A percentile compares a stretch with the other conserved stretches of the same genome.
These are phyloP conservation scores for Globisporangium nodosum DNA, from an alignment of 352 stramenopile species.

Conservation along the genomic window DNA sequence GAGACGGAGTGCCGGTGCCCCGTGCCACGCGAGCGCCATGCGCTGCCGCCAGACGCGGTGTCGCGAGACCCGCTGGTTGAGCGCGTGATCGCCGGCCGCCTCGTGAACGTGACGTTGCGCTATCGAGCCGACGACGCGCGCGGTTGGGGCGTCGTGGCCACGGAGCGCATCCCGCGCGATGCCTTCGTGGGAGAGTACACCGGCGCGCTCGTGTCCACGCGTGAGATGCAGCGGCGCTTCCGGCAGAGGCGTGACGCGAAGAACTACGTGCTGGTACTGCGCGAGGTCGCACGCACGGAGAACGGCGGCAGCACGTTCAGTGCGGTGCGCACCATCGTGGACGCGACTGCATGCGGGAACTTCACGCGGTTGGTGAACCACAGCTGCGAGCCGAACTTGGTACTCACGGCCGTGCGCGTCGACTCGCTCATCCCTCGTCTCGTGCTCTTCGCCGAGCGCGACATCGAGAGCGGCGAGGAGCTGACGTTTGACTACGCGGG, in stretches of 20 bases:
- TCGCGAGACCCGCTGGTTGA: constrained; percentile 14
- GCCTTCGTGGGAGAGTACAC: constrained; percentile 62
- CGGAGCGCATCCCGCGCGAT: constrained; percentile 21
- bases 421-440: constrained; percentile 56
- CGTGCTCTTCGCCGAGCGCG: constrained; percentile 38
- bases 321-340: constrained; percentile 55
- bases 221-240: constrained; percentile 31
- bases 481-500: constrained; percentile 62
- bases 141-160: constrained; percentile 41
- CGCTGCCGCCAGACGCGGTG: constrained; percentile 19
- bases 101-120: constrained; percentile 23
- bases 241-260: neutral
- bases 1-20: constrained; percentile 21
- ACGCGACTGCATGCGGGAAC: constrained; percentile 38
- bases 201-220: constrained; percentile 48
- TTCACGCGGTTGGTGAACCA: constrained; percentile 76
- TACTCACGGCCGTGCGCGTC: constrained; percentile 45
- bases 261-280: constrained; percentile 59
- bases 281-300: constrained; percentile 16
- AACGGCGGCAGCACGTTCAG: constrained; percentile 7
- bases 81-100: constrained; percentile 21
- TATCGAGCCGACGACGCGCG: constrained; percentile 11
- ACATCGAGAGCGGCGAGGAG: constrained; percentile 30
- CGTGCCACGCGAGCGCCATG: constrained; percentile 12
- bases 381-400: constrained; percentile 45